Evolutionary conservation across 345 rosid genomes (phyloP), one percentile per base, ranked within the genome.

Genomic region (Aquilaria sinensis): DNA sequence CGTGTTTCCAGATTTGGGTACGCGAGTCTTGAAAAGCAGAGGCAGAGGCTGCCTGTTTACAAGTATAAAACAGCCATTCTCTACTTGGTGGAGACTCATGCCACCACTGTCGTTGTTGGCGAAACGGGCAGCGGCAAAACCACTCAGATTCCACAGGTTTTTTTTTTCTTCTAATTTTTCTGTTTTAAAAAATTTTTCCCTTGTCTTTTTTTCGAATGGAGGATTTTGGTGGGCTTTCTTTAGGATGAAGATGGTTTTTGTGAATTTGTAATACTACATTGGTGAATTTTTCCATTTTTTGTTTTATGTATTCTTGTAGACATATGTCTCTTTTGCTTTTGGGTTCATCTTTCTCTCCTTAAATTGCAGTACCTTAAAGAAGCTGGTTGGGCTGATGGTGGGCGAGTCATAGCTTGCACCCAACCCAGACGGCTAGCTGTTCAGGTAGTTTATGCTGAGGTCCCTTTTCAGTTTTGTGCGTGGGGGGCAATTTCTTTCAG

Each of bases 81-180:
- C 16, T 94, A 94, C 73, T 70, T 90, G 75, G 95, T 85, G 58
- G 97, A 90, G 80, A 77, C 83, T 74, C 95, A 85, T 59, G 96
- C 88, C n/a, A 88, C 96, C n/a, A 88, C 95, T 57, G 74, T 94
- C 47, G 64, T 94, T 47, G 97, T 94, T 59, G 99, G 99, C 23
- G 99, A 94, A 79, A 94, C 98, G 52, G 99, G 99, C 5, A 90
- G 99, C 70, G 99, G 99, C 53, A 94, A 90, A 78, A 94, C 99
- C 65, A 93, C 97, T 5, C 99, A 90, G 72, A 90, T 90, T 63
- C 95, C 97, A 55, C 99, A 94, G 97, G 97, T 94, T 66, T 62
- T 30, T 57, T 53, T 23, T 23, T 23, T 23, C 1, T 60, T 15
- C n/a, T 37, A 51, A 0, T 62, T 49, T 5, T 52, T 53, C 3